Percentiles rank a stretch among this genome's conserved stretches.
Conservation (phyloP, 306 rosid species). For the Quercus agrifolia region DNA sequence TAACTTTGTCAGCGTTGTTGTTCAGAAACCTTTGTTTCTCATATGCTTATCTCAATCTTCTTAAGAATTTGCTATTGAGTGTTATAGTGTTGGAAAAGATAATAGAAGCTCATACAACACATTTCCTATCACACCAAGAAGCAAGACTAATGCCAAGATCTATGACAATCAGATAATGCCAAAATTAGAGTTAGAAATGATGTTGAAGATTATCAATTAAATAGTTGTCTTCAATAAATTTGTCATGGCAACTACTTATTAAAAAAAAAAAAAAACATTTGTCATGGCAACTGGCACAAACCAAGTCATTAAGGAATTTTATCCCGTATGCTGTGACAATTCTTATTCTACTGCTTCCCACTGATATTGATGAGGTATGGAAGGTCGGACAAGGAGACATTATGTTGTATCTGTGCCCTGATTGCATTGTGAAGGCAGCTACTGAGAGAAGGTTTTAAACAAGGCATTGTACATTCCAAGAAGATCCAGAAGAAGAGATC, state of each 20-base stretch:
- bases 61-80: neutral
- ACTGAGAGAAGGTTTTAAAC: neutral
- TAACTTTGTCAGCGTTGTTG: neutral
- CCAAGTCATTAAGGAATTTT: neutral
- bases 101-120: neutral
- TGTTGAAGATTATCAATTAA: neutral
- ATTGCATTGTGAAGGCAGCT: neutral
- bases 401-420: neutral
- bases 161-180: neutral
- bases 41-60: neutral
- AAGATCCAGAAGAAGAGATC: neutral
- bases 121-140: neutral
- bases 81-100: neutral
- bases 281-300: neutral
- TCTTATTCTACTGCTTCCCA: neutral
- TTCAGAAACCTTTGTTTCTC: neutral
- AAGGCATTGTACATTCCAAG: neutral
- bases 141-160: neutral
- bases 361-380: neutral
- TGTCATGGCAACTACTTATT: neutral
- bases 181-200: neutral
- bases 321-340: neutral
- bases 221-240: neutral
- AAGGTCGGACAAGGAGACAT: neutral
- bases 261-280: neutral